These are phyloP conservation scores for Nigrograna mackinnonii DNA, from an alignment of 2,329 filamentous ascomycete species.

Conservation along the genomic window DNA sequence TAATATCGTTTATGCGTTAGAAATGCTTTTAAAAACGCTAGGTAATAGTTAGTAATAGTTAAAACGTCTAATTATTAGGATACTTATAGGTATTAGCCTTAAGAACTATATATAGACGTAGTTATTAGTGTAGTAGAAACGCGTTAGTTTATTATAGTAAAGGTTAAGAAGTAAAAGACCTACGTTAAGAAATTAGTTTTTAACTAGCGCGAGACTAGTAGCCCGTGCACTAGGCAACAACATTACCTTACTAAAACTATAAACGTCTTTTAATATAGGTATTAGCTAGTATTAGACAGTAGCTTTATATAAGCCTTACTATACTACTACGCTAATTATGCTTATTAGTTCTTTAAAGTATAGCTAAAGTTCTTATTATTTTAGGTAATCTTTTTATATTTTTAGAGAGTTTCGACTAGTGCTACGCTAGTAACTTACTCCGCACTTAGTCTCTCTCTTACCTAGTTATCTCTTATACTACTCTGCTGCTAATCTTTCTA, in stretches of 20 bases:
- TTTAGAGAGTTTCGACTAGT: neutral
- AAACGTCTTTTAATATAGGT: neutral
- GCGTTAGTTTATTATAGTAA: neutral
- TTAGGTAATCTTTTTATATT: neutral
- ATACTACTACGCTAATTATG: too few relatives aligned
- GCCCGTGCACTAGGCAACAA: neutral
- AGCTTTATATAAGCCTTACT: neutral
- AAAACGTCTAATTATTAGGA: neutral
- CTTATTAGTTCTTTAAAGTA: too few relatives aligned
- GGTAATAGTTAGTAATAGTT: neutral
- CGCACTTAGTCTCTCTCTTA: too few relatives aligned
- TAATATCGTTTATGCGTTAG: neutral
- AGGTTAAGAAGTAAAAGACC: neutral
- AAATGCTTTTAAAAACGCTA: neutral
- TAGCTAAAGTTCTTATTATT: neutral
- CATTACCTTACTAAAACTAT: neutral
- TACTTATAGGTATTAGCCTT: neutral
- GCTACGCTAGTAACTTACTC: too few relatives aligned
- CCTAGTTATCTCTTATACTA: too few relatives aligned
- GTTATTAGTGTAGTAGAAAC: too few relatives aligned
- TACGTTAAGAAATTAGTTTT: too few relatives aligned
- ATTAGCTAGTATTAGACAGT: neutral
- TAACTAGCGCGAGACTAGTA: neutral
- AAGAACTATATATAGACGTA: neutral
- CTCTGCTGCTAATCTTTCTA: too few relatives aligned